Conservation (phyloP, 2,329 filamentous ascomycete species). For the Colletotrichum melonis region DNA sequence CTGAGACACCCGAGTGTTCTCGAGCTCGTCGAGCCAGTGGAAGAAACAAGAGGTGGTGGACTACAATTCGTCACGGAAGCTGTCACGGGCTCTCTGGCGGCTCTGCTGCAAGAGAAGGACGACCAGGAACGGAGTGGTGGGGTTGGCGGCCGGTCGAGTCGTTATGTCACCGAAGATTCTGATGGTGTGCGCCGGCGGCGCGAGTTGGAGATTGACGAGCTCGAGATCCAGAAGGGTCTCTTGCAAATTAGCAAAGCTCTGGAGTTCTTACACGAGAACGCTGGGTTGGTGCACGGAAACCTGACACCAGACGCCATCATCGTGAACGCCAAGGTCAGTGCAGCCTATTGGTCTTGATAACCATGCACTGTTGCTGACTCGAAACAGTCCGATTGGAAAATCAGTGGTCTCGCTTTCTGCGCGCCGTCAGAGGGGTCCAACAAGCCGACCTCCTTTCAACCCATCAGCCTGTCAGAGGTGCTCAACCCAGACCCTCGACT, state of each 20-base stretch:
- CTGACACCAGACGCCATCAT: conserved; percentile 93
- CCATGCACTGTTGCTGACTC: conserved; percentile 42
- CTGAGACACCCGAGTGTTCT: conserved; percentile 92
- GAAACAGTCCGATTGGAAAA: conserved; percentile 92
- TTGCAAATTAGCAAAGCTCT: conserved; percentile 93
- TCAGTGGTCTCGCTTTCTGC: conserved; percentile 92
- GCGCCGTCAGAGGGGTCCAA: conserved; percentile 82
- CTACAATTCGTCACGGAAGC: conserved; percentile 96
- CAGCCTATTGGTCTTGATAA: neutral
- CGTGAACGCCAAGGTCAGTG: conserved; percentile 86
- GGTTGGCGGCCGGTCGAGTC: conserved; percentile 76
- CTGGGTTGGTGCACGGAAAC: conserved; percentile 93
- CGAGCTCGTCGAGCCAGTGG: conserved; percentile 93
- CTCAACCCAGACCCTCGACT: conserved; percentile 88
- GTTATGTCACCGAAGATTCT: conserved; percentile 83
- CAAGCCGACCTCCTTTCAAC: conserved; percentile 79
- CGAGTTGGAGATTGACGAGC: conserved; percentile 93
- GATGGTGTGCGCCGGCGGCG: conserved; percentile 78
- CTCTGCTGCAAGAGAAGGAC: conserved; percentile 87
- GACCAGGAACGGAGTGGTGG: conserved; percentile 80
- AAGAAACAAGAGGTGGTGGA: conserved; percentile 91
- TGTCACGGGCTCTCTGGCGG: conserved; percentile 88
- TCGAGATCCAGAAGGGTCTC: conserved; percentile 97
- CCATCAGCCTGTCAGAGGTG: conserved; percentile 84
- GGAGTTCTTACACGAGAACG: conserved; percentile 95